These are phyloP conservation scores for Botrytis paeoniae DNA, from an alignment of 2,329 filamentous ascomycete genomes.

Conservation along the genomic window DNA sequence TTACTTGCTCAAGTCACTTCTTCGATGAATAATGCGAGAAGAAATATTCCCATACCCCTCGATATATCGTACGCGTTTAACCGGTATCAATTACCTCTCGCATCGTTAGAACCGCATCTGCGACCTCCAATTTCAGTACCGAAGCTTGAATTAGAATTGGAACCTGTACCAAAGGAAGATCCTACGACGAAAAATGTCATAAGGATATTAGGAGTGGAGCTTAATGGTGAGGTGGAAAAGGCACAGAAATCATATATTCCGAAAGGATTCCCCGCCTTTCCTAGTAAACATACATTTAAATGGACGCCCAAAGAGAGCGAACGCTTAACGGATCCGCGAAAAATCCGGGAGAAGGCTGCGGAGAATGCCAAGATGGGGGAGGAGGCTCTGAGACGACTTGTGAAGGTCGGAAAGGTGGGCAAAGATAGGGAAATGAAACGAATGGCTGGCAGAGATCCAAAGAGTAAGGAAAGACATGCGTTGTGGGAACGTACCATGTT, in stretches of 20 bases:
- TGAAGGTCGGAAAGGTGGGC: slow-evolving; percentile 61
- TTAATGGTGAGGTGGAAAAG: slow-evolving; percentile 58
- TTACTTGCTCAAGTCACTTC: slow-evolving; percentile 35
- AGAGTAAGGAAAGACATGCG: slow-evolving; percentile 54
- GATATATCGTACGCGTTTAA: slow-evolving; percentile 56
- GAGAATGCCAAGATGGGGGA: slow-evolving; percentile 60
- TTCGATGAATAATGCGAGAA: slow-evolving; percentile 39
- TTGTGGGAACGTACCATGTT: slow-evolving; percentile 62
- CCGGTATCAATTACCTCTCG: slow-evolving; percentile 50
- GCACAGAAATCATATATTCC: slow-evolving; percentile 56
- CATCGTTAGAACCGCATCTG: slow-evolving; percentile 54
- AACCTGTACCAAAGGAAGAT: slow-evolving; percentile 41
- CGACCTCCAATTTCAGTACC: slow-evolving; percentile 48
- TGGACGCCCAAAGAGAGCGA: slow-evolving; percentile 50
- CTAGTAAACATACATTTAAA: slow-evolving; percentile 62
- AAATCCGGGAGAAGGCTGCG: slow-evolving; percentile 58
- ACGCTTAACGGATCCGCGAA: slow-evolving; percentile 53
- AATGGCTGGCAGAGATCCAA: slow-evolving; percentile 47
- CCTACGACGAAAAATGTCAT: slow-evolving; percentile 43
- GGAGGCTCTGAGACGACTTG: slow-evolving; percentile 56
- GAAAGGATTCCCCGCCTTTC: slow-evolving; percentile 57
- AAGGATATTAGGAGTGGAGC: slow-evolving; percentile 46
- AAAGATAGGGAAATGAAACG: slow-evolving; percentile 62
- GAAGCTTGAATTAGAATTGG: slow-evolving; percentile 37
- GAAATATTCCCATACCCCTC: slow-evolving; percentile 51